Conservation (phyloP, 257 asterid species). For the Anisodus acutangulus region DNA sequence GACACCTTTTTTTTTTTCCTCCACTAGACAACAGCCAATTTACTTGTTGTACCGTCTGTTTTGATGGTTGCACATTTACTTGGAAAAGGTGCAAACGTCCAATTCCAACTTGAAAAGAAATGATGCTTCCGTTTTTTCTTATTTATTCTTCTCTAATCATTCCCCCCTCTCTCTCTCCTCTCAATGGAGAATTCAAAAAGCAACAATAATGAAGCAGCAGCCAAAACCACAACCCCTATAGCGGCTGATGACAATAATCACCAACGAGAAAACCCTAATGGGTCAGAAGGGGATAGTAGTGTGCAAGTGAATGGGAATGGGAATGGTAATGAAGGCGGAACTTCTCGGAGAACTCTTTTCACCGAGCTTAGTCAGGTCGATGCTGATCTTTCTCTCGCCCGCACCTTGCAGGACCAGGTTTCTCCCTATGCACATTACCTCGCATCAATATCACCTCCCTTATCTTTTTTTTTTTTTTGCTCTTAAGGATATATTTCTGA, state of each 20-base stretch:
- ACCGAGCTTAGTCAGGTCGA: conserved; percentile 90
- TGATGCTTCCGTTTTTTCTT: not conserved
- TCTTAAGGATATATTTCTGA: not conserved
- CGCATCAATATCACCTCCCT: not conserved
- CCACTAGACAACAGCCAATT: no score
- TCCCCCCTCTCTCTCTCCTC: not conserved
- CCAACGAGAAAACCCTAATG: not conserved
- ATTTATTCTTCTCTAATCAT: not conserved
- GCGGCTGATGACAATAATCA: not conserved
- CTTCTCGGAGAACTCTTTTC: conserved; percentile 63
- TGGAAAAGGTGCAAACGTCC: not conserved
- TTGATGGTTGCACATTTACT: not conserved
- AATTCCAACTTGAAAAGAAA: not conserved
- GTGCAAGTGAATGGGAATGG: conserved; percentile 41
- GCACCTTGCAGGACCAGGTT: conserved; percentile 95
- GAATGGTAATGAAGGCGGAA: conserved; percentile 20
- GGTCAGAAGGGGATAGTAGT: conserved; percentile 1
- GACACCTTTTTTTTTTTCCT: no score
- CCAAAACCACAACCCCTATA: not conserved
- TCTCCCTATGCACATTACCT: not conserved
- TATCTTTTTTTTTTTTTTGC: not conserved
- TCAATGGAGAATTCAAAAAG: conserved; percentile 40
- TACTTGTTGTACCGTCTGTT: not conserved
- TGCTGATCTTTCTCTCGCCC: conserved; percentile 95
- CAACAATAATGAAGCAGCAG: not conserved